Conservation (phyloP, 495 filamentous ascomycete genomes). For the Letharia columbiana region DNA sequence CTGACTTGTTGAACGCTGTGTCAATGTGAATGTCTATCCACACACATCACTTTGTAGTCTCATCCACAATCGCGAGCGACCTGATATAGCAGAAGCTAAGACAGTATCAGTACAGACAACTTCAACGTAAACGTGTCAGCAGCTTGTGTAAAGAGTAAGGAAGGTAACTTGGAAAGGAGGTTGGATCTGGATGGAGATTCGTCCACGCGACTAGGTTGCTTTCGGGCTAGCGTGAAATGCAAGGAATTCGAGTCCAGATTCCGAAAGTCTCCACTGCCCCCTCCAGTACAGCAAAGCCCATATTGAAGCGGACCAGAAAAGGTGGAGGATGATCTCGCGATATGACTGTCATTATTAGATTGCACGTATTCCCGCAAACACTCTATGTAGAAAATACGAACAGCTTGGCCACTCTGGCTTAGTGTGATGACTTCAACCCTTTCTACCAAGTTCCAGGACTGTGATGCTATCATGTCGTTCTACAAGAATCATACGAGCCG, state of each 20-base stretch:
- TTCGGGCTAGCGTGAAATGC: conserved; percentile 1
- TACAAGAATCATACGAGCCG: neutral
- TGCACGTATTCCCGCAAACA: too few species aligned
- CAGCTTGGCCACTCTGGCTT: neutral
- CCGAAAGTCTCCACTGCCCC: too few species aligned
- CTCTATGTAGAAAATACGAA: too few species aligned
- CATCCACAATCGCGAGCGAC: neutral
- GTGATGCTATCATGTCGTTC: too few species aligned
- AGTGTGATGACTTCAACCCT: neutral
- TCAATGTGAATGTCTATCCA: neutral
- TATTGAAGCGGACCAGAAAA: too few species aligned
- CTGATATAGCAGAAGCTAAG: neutral
- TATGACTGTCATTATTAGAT: too few species aligned
- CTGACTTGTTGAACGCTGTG: neutral
- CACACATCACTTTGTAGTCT: neutral
- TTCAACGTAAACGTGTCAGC: neutral
- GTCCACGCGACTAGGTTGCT: neutral
- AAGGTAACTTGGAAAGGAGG: neutral
- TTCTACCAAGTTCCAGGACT: neutral
- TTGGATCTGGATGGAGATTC: neutral
- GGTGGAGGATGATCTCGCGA: too few species aligned
- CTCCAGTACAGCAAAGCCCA: too few species aligned
- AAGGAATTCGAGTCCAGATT: neutral
- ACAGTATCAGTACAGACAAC: neutral
- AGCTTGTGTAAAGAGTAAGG: neutral